phyloP scores from a whole-genome alignment of 1,284 basidiomycete species.

The Agaricales sp. region DNA sequence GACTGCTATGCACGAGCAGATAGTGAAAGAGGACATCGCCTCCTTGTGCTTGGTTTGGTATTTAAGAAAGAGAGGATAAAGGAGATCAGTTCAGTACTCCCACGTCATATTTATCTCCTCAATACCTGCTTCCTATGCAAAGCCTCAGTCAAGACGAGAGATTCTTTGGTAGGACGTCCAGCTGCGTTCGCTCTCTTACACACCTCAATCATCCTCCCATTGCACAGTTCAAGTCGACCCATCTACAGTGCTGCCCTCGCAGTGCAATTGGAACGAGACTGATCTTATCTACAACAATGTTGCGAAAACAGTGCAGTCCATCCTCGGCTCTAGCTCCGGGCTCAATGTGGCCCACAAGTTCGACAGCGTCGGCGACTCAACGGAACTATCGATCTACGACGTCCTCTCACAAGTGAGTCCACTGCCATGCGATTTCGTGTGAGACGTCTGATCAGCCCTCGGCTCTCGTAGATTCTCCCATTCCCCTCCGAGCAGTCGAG shows the following conservation, averaged over 20 bases:
- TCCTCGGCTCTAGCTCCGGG: background rate
- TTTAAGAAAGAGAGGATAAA: background rate
- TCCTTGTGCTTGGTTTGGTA: background rate
- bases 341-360: background rate
- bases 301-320: background rate
- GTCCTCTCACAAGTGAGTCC: background rate
- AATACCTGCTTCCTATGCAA: background rate
- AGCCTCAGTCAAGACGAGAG: background rate
- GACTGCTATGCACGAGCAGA: too few species aligned
- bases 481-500: background rate
- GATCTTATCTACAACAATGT: background rate
- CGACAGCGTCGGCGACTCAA: background rate
- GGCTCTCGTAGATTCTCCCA: background rate
- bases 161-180: conserved; percentile 1
- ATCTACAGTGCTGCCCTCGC: background rate
- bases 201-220: background rate
- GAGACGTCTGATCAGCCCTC: background rate
- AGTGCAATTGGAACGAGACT: background rate
- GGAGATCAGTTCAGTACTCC: too few species aligned
- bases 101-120: too few species aligned
- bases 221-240: background rate
- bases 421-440: background rate
- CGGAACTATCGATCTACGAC: background rate
- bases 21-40: background rate
- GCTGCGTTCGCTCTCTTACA: background rate